A percentile compares a stretch with the other conserved stretches of the same genome.
Evolutionary conservation across 768 basidiomycete species (phyloP).

Genomic region (Rhizopogon vulgaris): DNA sequence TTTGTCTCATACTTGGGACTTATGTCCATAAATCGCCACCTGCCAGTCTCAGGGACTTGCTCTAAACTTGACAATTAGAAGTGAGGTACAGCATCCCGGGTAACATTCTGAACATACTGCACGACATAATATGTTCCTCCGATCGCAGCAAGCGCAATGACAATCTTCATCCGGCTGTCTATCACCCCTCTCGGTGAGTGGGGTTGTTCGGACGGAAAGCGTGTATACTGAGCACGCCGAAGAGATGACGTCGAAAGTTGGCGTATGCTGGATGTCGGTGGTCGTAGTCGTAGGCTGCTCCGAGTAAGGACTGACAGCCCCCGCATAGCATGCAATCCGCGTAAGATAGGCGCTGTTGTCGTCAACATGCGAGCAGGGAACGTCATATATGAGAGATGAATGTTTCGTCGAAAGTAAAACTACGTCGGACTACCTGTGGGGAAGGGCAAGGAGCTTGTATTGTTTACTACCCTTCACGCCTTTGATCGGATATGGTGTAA

Average conservation of each 20-base stretch:
- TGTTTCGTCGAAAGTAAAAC: background rate
- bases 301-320: background rate
- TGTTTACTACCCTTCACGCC: accelerated
- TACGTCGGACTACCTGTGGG: too few relatives aligned
- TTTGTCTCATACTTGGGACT: slow-evolving; percentile 49
- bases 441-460: too few relatives aligned
- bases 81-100: background rate
- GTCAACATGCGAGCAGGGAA: background rate
- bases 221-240: slow-evolving; percentile 18
- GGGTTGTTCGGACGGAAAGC: slow-evolving; percentile 15
- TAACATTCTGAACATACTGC: slow-evolving; percentile 14
- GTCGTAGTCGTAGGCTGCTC: background rate
- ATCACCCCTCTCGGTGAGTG: slow-evolving; percentile 2
- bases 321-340: background rate
- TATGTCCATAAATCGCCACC: slow-evolving; percentile 86
- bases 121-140: slow-evolving; percentile 23
- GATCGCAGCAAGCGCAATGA: slow-evolving; percentile 12
- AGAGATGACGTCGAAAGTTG: slow-evolving; percentile 17
- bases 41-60: slow-evolving; percentile 77
- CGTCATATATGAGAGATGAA: background rate
- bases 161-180: slow-evolving; percentile 11
- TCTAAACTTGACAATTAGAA: slow-evolving; percentile 52
- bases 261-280: background rate
- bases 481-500: background rate
- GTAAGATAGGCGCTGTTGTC: background rate